A percentile compares a stretch with the other conserved stretches of the same genome.
Conservation (phyloP, 768 basidiomycete genomes). For the Gloeopeniophorella convolvens region DNA sequence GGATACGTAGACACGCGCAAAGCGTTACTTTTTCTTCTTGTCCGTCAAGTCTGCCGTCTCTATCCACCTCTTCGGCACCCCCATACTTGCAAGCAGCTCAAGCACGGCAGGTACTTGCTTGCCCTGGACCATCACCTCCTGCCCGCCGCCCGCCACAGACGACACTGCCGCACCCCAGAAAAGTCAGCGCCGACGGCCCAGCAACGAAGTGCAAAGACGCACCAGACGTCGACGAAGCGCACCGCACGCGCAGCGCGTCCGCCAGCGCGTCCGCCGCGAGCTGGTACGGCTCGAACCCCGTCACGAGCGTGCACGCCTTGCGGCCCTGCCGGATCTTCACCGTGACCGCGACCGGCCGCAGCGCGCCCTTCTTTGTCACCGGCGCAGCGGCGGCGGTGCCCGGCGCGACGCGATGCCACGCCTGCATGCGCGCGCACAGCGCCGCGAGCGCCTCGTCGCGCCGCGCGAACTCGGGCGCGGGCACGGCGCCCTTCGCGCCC, state of each 20-base stretch:
- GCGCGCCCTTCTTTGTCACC: slow-evolving; percentile 62
- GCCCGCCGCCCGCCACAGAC: slow-evolving; percentile 47
- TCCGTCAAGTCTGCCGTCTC: slow-evolving; percentile 41
- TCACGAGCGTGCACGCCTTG: slow-evolving; percentile 69
- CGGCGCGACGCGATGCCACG: slow-evolving; percentile 63
- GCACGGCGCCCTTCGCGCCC: slow-evolving; percentile 20
- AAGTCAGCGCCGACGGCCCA: not conserved
- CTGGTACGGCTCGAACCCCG: slow-evolving; percentile 74
- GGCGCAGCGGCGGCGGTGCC: slow-evolving; percentile 50
- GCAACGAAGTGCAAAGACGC: slow-evolving; percentile 19
- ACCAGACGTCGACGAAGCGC: slow-evolving; percentile 79
- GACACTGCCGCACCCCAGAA: slow-evolving; percentile 39
- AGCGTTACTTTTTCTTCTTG: slow-evolving; percentile 38
- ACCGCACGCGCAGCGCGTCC: slow-evolving; percentile 68
- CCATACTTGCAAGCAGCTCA: slow-evolving; percentile 59
- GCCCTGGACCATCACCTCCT: slow-evolving; percentile 82
- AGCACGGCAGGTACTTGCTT: slow-evolving; percentile 64
- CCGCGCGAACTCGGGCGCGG: slow-evolving; percentile 46
- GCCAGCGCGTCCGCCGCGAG: slow-evolving; percentile 66
- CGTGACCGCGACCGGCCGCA: slow-evolving; percentile 63
- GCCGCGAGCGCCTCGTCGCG: slow-evolving; percentile 55
- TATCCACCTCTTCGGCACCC: slow-evolving; percentile 82
- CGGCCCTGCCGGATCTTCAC: slow-evolving; percentile 73
- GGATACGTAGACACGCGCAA: too few relatives aligned
- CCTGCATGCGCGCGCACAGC: slow-evolving; percentile 63